Conservation (phyloP, 139 green algal species). For the Chlamydomonas sp. region DNA sequence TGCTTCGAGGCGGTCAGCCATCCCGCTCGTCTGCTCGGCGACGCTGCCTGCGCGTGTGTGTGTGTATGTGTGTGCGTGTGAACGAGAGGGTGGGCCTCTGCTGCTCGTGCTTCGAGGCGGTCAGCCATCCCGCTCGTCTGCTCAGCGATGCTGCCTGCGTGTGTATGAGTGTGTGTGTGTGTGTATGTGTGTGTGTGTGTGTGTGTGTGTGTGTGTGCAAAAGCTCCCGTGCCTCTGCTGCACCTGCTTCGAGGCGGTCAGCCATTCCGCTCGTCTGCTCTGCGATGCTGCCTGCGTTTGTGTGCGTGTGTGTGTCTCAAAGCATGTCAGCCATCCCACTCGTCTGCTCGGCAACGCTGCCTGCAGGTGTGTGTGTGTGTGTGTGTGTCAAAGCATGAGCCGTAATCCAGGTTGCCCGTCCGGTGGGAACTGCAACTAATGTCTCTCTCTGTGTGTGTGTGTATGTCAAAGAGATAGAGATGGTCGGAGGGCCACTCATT, state of each 20-base stretch:
- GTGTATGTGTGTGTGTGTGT: not conserved
- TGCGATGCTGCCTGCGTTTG: conserved; percentile 48
- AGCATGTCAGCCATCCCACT: conserved; percentile 70
- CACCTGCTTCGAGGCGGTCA: conserved; percentile 61
- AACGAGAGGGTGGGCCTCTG: not conserved
- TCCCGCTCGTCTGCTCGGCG: conserved; percentile 50
- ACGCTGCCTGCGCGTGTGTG: conserved; percentile 46
- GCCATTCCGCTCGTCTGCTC: conserved; percentile 66
- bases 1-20: conserved; percentile 75
- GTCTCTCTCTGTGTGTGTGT: not conserved
- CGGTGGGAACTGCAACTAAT: too few species aligned
- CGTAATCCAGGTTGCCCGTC: too few species aligned
- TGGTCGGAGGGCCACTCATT: too few species aligned
- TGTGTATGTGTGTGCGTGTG: not conserved
- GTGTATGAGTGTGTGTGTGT: not conserved
- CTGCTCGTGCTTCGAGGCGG: conserved; percentile 50
- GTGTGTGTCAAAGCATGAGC: not conserved
- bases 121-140: conserved; percentile 51
- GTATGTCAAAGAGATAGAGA: too few species aligned
- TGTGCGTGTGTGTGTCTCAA: conserved; percentile 16
- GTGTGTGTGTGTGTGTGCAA: conserved; percentile 22
- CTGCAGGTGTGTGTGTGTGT: conserved; percentile 5
- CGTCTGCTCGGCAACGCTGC: not conserved
- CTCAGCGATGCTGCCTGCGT: not conserved
- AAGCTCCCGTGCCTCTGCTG: conserved; percentile 78